Percentiles rank a stretch among this genome's conserved stretches.
Conservation (phyloP, 2,329 filamentous ascomycete species). For the Lecanicillium sp. region DNA sequence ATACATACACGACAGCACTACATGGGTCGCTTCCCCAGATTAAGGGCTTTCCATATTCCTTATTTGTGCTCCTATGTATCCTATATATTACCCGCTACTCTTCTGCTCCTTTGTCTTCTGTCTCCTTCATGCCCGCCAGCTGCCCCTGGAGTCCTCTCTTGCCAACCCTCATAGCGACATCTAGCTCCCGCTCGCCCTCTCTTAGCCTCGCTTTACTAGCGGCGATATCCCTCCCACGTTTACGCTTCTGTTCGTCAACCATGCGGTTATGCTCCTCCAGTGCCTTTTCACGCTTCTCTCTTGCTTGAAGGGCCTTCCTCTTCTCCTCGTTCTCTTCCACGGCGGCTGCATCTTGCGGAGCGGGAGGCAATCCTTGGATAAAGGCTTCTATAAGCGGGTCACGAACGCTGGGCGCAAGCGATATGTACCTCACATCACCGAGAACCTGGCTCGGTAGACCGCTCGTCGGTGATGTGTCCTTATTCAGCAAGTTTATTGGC, state of each 20-base stretch:
- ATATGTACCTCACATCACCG: constrained; percentile 61
- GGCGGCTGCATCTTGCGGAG: constrained; percentile 35
- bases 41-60: too few species aligned
- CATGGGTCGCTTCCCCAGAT: too few species aligned
- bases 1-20: too few species aligned
- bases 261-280: constrained; percentile 54
- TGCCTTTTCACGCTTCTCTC: constrained; percentile 55
- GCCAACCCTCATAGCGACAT: constrained; percentile 59
- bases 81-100: too few species aligned
- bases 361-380: constrained; percentile 53
- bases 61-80: too few species aligned
- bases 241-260: constrained; percentile 55
- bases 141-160: constrained; percentile 60
- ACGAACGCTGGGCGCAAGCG: constrained; percentile 50
- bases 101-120: constrained; percentile 13
- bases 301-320: constrained; percentile 39
- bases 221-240: constrained; percentile 49
- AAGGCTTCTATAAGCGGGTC: constrained; percentile 59
- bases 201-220: constrained; percentile 52
- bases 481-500: constrained; percentile 49
- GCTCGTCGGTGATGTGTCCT: constrained; percentile 42
- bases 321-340: constrained; percentile 43
- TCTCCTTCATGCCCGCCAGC: constrained; percentile 28
- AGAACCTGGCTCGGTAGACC: constrained; percentile 55
- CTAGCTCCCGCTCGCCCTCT: constrained; percentile 60